Evolutionary conservation across 2,329 filamentous ascomycete genomes (phyloP).

Genomic region (Talaromyces sp.): DNA sequence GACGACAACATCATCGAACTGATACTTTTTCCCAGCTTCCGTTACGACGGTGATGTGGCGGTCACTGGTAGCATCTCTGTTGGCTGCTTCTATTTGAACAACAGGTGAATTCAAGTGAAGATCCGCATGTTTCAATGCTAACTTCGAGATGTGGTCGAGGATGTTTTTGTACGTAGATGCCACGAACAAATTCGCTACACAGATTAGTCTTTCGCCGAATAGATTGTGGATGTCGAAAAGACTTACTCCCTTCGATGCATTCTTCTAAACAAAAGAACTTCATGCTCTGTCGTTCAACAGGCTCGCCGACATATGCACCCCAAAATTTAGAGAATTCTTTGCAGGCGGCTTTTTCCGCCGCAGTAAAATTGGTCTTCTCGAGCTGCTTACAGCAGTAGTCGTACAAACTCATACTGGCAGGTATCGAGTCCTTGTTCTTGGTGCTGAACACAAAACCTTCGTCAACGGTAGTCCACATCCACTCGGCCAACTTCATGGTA

Average conservation of each 20-base stretch:
- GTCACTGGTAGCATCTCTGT: slow-evolving; percentile 23
- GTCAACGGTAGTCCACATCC: slow-evolving; percentile 58
- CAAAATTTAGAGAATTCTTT: slow-evolving; percentile 58
- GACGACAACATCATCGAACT: slow-evolving; percentile 53
- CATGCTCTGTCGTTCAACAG: slow-evolving; percentile 58
- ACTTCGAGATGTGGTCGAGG: slow-evolving; percentile 50
- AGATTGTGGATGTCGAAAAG: not conserved
- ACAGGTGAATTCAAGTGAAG: slow-evolving; percentile 49
- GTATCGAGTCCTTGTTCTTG: slow-evolving; percentile 50
- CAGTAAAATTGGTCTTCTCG: slow-evolving; percentile 36
- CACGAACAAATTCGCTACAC: slow-evolving; percentile 58
- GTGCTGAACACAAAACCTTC: slow-evolving; percentile 60
- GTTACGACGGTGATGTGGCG: slow-evolving; percentile 47
- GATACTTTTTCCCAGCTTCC: slow-evolving; percentile 31
- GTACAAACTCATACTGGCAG: slow-evolving; percentile 51
- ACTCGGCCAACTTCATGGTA: slow-evolving; percentile 35
- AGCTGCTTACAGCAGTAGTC: slow-evolving; percentile 56
- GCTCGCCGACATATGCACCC: slow-evolving; percentile 62
- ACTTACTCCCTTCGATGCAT: slow-evolving; percentile 58
- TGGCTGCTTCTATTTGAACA: slow-evolving; percentile 34
- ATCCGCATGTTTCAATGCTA: slow-evolving; percentile 48
- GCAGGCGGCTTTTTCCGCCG: slow-evolving; percentile 47
- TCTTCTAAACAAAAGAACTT: slow-evolving; percentile 66
- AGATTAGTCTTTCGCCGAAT: not conserved
- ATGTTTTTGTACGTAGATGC: slow-evolving; percentile 60